Evolutionary conservation across 2,329 filamentous ascomycete genomes (phyloP).

Genomic region (Aplosporella prunicola): DNA sequence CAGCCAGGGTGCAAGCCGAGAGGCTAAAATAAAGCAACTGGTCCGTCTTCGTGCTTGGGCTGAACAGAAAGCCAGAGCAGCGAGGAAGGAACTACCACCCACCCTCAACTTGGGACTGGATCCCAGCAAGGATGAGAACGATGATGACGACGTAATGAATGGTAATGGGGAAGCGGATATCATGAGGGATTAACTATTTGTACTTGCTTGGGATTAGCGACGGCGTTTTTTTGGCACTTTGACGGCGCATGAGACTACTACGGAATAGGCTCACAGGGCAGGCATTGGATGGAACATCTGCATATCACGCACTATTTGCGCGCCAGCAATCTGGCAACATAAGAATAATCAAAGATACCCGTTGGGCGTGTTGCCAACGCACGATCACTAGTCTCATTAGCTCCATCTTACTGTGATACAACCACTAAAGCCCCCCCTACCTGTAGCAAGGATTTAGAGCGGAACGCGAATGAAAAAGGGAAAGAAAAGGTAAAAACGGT

Average conservation of each 20-base stretch:
- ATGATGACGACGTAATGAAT: slow-evolving; percentile 19
- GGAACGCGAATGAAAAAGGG: too few relatives aligned
- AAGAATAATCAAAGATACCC: slow-evolving; percentile 8
- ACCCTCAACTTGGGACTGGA: slow-evolving; percentile 35
- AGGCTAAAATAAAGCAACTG: slow-evolving; percentile 73
- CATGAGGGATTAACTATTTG: slow-evolving; percentile 17
- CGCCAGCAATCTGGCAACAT: not conserved
- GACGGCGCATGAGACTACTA: too few relatives aligned
- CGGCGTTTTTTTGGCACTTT: slow-evolving; percentile 1
- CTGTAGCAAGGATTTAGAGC: too few relatives aligned
- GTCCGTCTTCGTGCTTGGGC: slow-evolving; percentile 80
- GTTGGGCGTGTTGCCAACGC: not conserved
- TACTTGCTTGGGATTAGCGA: not conserved
- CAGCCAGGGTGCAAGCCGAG: slow-evolving; percentile 60
- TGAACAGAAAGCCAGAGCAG: slow-evolving; percentile 51
- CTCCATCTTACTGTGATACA: too few relatives aligned
- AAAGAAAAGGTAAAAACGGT: too few relatives aligned
- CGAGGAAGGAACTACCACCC: slow-evolving; percentile 33
- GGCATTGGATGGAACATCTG: not conserved
- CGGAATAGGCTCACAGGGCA: not conserved
- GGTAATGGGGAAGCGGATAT: slow-evolving; percentile 28
- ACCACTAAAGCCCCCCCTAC: too few relatives aligned
- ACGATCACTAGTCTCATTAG: too few relatives aligned
- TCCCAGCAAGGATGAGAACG: slow-evolving; percentile 14
- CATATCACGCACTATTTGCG: not conserved